Evolutionary conservation across 257 asterid species (phyloP).

Genomic region (Nicotiana tomentosiformis): DNA sequence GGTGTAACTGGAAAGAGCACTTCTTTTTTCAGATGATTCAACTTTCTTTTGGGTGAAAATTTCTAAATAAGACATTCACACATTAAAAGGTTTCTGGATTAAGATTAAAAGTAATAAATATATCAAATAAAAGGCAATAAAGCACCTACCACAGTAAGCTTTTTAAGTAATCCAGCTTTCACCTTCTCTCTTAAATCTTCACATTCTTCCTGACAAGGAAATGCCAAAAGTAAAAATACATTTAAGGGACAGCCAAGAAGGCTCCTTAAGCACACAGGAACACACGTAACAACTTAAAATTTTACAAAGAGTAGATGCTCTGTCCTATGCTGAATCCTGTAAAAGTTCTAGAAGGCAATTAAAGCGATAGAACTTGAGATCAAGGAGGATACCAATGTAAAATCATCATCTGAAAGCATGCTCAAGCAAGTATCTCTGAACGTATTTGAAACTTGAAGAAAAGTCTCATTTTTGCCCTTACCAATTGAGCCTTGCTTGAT

Average conservation of each 20-base stretch:
- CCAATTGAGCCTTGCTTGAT: constrained; percentile 21
- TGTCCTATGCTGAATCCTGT: no score
- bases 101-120: background rate
- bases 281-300: no score
- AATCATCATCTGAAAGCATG: constrained; percentile 37
- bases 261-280: background rate
- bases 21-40: no score
- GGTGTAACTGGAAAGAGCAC: no score
- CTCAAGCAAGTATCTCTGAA: constrained; percentile 27
- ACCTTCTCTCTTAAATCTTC: constrained; percentile 44
- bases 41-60: no score
- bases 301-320: no score
- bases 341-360: no score
- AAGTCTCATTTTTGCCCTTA: constrained; percentile 27
- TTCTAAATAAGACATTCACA: background rate
- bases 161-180: constrained; percentile 45
- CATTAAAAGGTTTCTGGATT: background rate
- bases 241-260: background rate
- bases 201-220: constrained; percentile 57
- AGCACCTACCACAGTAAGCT: constrained; percentile 65
- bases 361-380: background rate
- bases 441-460: constrained; percentile 30
- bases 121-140: background rate
- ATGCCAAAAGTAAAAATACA: background rate
- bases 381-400: constrained; percentile 29